Percentiles rank a stretch among this genome's conserved stretches.
Evolutionary conservation across 2,329 filamentous ascomycete genomes (phyloP).

Genomic region (Colletotrichum orchidophilum): DNA sequence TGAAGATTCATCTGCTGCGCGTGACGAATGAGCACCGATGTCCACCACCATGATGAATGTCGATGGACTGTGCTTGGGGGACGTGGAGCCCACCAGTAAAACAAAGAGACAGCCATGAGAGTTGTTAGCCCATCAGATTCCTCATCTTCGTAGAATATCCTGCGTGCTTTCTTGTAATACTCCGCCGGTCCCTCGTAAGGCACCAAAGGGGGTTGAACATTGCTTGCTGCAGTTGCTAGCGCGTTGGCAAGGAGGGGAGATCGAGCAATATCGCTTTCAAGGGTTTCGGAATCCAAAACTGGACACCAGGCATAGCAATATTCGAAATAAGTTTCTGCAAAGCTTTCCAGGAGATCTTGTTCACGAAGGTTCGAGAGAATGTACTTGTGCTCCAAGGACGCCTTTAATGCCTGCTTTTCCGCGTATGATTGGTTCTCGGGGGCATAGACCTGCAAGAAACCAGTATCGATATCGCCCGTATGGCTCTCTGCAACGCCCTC

Average conservation of each 20-base stretch:
- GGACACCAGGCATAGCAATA: slow-evolving; percentile 55
- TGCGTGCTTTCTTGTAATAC: slow-evolving; percentile 51
- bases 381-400: slow-evolving; percentile 37
- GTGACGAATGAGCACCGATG: slow-evolving; percentile 51
- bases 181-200: slow-evolving; percentile 47
- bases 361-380: slow-evolving; percentile 34
- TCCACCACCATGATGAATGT: slow-evolving; percentile 57
- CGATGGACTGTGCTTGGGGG: slow-evolving; percentile 48
- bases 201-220: slow-evolving; percentile 52
- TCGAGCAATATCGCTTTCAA: slow-evolving; percentile 42
- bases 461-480: slow-evolving; percentile 45
- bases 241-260: slow-evolving; percentile 49
- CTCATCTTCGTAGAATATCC: slow-evolving; percentile 52
- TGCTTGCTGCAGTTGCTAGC: slow-evolving; percentile 50
- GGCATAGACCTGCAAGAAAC: slow-evolving; percentile 46
- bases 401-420: slow-evolving; percentile 42
- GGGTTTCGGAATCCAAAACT: slow-evolving; percentile 45
- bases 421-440: slow-evolving; percentile 45
- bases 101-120: slow-evolving; percentile 48
- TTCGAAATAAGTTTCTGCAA: slow-evolving; percentile 52
- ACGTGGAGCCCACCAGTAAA: slow-evolving; percentile 56
- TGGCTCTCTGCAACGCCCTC: slow-evolving; percentile 38
- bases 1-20: slow-evolving; percentile 56
- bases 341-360: slow-evolving; percentile 48
- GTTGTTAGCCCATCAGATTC: slow-evolving; percentile 48